phyloP scores from a whole-genome alignment of 495 filamentous ascomycete genomes.

The Xylaria intraflava region DNA sequence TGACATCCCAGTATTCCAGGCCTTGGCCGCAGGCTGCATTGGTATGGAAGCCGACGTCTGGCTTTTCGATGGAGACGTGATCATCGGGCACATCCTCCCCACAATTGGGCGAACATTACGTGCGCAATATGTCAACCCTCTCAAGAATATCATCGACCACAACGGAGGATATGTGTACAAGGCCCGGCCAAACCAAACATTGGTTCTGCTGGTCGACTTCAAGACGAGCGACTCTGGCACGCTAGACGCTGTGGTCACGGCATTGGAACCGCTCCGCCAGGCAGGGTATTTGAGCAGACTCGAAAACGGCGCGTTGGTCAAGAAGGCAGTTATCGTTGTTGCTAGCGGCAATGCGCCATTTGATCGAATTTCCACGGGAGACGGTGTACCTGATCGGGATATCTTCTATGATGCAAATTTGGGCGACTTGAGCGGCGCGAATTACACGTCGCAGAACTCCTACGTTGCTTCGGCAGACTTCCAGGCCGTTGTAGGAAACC shows the following conservation, averaged over 20 bases:
- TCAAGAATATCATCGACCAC: conserved; percentile 25
- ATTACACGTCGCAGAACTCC: conserved; percentile 35
- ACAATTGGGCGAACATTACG: conserved; percentile 21
- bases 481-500: conserved; percentile 25
- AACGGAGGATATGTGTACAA: conserved; percentile 44
- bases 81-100: conserved; percentile 24
- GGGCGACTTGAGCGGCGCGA: conserved; percentile 24
- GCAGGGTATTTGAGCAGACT: conserved; percentile 50
- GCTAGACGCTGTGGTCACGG: conserved; percentile 47
- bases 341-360: conserved; percentile 67
- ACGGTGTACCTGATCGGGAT: conserved; percentile 41
- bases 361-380: conserved; percentile 37
- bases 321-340: conserved; percentile 60
- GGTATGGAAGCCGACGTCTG: conserved; percentile 33
- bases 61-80: conserved; percentile 16
- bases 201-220: conserved; percentile 62
- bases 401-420: conserved; percentile 58
- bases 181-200: conserved; percentile 44
- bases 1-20: conserved; percentile 21
- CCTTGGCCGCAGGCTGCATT: conserved; percentile 26
- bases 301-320: conserved; percentile 41
- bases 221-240: conserved; percentile 44
- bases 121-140: conserved; percentile 23
- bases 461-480: conserved; percentile 48
- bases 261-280: conserved; percentile 54